Evolutionary conservation across 1,139 yeast genomes (phyloP), one percentile per base, ranked within the genome.

Genomic region (Waltiozyma sp.): DNA sequence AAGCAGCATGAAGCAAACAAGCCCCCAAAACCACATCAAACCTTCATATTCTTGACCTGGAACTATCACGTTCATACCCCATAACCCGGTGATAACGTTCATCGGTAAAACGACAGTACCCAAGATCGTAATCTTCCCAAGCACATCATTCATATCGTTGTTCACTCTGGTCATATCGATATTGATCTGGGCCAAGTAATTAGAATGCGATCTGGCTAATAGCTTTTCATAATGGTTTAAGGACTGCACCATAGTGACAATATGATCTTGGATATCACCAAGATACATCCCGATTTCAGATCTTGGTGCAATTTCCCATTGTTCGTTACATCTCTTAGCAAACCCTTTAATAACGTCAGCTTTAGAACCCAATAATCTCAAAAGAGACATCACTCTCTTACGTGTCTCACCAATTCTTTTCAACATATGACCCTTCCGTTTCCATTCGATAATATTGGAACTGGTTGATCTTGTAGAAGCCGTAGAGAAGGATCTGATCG

Each of bases 11-110:
- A 67, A 62, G 0, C 54, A 46, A 10, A 68, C 55, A 28, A 73
- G 73, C 21, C 69, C 57, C 56, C 77, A 83, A 62, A 91, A 91
- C 98, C 98, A 91, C 5, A 68, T 61, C 52, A 89, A 66, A 1
- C 86, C 81, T 14, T 75, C 79, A 40, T 69, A 68, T 26, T 74
- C 81, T 59, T 89, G 97, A 0, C 98, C 98, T 0, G 98, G 98
- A 34, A 91, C 97, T 11, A 85, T 54, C 51, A 94, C 95, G 65
- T 91, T 91, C 98, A 91, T 91, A 47, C 98, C 98, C 97, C 97
- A 91, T 43, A 91, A 68, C 26, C 98, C 98, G 1, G 98, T 91
- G 21, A 91, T 81, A 45, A 91, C 86, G 59, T 91, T 91, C 72
- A 91, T 76, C 3, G 98, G 98, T 47, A 91, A 68, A 9, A 91